Evolutionary conservation across 2,329 filamentous ascomycete species (phyloP).

Genomic region (Biscogniauxia sp.): DNA sequence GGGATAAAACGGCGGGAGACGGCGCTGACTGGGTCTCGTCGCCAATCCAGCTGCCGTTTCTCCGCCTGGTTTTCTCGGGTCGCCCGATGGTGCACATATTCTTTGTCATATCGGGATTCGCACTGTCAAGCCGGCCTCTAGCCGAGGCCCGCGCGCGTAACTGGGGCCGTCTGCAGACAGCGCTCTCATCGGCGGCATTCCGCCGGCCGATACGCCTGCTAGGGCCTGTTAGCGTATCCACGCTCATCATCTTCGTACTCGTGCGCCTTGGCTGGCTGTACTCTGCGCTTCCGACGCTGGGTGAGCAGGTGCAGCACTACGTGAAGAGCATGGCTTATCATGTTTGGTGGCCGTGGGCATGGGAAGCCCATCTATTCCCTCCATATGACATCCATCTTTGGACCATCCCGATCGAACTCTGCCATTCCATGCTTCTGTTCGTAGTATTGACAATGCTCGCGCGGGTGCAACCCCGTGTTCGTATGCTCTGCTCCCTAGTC

Average conservation of each 20-base stretch:
- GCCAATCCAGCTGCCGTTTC: constrained; percentile 42
- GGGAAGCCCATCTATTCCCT: constrained; percentile 25
- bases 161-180: constrained; percentile 35
- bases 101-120: constrained; percentile 51
- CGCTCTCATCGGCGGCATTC: constrained; percentile 46
- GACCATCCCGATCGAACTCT: constrained; percentile 49
- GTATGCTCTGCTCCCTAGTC: constrained; percentile 30
- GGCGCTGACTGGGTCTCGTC: constrained; percentile 26
- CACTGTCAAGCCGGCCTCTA: constrained; percentile 44
- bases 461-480: constrained; percentile 32
- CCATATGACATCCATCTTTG: constrained; percentile 45
- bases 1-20: constrained; percentile 25
- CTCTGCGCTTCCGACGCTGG: constrained; percentile 15
- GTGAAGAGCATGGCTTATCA: constrained; percentile 21
- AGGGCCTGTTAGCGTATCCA: constrained; percentile 43
- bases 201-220: constrained; percentile 46
- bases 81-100: constrained; percentile 51
- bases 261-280: constrained; percentile 28
- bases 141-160: constrained; percentile 39
- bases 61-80: constrained; percentile 43
- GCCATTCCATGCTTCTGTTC: constrained; percentile 45
- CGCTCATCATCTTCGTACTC: constrained; percentile 38
- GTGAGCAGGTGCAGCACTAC: constrained; percentile 29
- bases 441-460: constrained; percentile 37
- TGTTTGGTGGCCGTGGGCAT: constrained; percentile 29